A percentile compares a stretch with the other conserved stretches of the same genome.
phyloP scores from a whole-genome alignment of 352 stramenopile species.

The Discostella stelligera region DNA sequence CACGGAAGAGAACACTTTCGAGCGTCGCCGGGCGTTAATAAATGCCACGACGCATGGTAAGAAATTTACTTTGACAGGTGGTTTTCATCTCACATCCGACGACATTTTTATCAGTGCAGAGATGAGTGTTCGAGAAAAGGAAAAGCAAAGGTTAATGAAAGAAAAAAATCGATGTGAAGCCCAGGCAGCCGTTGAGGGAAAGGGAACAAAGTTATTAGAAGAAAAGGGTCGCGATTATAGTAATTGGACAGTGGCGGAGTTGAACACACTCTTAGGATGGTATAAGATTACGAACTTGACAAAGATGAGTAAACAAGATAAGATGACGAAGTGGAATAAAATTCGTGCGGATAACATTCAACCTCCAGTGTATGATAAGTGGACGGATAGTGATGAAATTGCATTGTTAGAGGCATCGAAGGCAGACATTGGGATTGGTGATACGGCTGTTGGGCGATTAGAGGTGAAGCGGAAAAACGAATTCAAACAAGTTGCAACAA shows the following conservation, averaged over 20 bases:
- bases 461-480: not conserved
- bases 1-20: too few relatives aligned
- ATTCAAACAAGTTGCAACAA: conserved; percentile 1
- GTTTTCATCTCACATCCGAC: not conserved
- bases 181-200: not conserved
- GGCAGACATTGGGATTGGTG: not conserved
- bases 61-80: not conserved
- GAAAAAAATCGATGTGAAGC: not conserved
- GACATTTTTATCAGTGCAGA: conserved; percentile 6
- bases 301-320: conserved; percentile 4
- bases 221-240: not conserved
- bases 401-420: not conserved
- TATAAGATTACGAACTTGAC: conserved; percentile 3
- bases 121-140: not conserved
- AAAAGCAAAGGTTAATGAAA: not conserved
- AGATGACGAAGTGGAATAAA: conserved; percentile 2
- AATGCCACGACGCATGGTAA: too few relatives aligned
- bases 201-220: conserved; percentile 1
- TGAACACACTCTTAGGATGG: conserved; percentile 4
- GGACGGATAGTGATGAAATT: not conserved
- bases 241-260: not conserved
- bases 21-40: too few relatives aligned
- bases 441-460: conserved; percentile 3
- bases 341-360: not conserved
- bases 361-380: not conserved